Evolutionary conservation across 2,329 filamentous ascomycete genomes (phyloP).

Genomic region (Colletotrichum sp.): DNA sequence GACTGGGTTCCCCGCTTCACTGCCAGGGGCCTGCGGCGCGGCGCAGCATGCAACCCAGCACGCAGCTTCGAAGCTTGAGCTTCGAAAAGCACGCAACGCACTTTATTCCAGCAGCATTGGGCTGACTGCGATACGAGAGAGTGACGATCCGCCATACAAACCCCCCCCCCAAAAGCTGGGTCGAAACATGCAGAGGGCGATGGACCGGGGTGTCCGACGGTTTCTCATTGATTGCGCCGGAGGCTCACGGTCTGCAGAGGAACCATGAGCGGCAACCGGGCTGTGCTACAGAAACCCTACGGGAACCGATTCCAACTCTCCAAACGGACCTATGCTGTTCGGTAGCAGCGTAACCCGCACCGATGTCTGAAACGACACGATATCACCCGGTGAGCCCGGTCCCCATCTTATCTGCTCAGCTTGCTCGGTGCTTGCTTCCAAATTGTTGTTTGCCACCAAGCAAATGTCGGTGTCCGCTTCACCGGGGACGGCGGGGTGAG

Average conservation of each 20-base stretch:
- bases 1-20: constrained; percentile 16
- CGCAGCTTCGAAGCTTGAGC: not conserved
- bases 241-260: not conserved
- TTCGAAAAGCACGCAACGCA: not conserved
- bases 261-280: not conserved
- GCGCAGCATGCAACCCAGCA: not conserved
- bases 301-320: not conserved
- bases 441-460: not conserved
- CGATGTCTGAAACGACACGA: constrained; percentile 17
- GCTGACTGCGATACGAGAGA: not conserved
- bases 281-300: not conserved
- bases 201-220: not conserved
- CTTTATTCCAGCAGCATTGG: not conserved
- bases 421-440: not conserved
- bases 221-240: not conserved
- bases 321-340: not conserved
- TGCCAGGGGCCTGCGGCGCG: not conserved
- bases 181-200: not conserved
- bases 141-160: not conserved
- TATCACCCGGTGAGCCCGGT: constrained; percentile 16
- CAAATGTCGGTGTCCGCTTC: not conserved
- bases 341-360: not conserved
- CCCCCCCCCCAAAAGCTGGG: not conserved
- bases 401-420: not conserved
- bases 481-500: not conserved